Evolutionary conservation across 495 filamentous ascomycete genomes (phyloP).

Genomic region (Coniosporium apollinis): DNA sequence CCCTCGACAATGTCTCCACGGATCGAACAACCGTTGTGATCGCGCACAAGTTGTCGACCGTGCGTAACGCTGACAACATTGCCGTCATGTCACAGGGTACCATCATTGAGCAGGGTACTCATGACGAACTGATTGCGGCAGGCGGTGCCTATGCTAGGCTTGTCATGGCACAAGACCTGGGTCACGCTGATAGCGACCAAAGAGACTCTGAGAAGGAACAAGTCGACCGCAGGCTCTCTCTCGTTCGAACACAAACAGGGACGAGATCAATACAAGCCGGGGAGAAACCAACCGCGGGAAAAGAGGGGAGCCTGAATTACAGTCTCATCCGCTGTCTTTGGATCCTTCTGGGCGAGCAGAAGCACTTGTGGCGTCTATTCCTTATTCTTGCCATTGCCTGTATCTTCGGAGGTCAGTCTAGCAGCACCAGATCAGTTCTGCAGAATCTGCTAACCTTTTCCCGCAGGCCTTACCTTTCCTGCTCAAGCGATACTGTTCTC

Average conservation of each 20-base stretch:
- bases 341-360: neutral
- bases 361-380: neutral
- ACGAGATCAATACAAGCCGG: neutral
- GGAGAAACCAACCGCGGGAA: neutral
- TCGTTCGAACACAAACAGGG: neutral
- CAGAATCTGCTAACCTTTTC: neutral
- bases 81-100: conserved; percentile 38
- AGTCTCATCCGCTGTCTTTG: neutral
- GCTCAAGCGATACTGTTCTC: conserved; percentile 2
- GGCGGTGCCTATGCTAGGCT: conserved; percentile 15
- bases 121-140: conserved; percentile 12
- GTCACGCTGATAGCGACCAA: no score
- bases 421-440: neutral
- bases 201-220: no score
- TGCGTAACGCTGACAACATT: conserved; percentile 30
- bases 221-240: no score
- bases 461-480: neutral
- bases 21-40: conserved; percentile 45
- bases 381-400: neutral
- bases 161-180: conserved; percentile 17
- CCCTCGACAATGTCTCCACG: conserved; percentile 34
- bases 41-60: conserved; percentile 41
- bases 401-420: neutral
- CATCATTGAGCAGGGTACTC: conserved; percentile 16
- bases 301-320: no score